Conservation (phyloP, 176 grass and related monocot species). For the Pontederia crassipes region DNA sequence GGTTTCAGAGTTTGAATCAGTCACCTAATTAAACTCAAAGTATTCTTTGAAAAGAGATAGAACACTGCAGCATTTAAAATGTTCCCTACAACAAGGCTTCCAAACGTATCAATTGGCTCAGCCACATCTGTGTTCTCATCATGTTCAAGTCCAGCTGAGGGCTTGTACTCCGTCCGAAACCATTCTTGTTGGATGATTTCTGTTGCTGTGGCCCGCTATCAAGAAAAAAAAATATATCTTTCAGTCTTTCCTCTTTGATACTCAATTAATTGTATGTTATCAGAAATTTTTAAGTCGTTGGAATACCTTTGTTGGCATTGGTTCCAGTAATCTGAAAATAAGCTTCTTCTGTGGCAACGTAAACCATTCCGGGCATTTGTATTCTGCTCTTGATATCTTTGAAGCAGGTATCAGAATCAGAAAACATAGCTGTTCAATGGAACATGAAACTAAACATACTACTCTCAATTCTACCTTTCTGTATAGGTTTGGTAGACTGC, state of each 20-base stretch:
- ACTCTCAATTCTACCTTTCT: constrained; percentile 30
- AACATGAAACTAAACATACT: not conserved
- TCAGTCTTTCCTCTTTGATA: constrained; percentile 16
- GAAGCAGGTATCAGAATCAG: constrained; percentile 1
- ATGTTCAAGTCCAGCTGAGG: constrained; percentile 20
- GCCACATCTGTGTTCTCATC: constrained; percentile 20
- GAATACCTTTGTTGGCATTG: constrained; percentile 36
- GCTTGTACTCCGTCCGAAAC: constrained; percentile 38
- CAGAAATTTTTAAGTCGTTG: constrained; percentile 2
- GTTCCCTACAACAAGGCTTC: not conserved
- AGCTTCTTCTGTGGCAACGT: constrained; percentile 42
- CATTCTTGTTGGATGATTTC: constrained; percentile 56
- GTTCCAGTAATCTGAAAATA: constrained; percentile 51
- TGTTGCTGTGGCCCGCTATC: constrained; percentile 42
- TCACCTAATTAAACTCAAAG: not conserved
- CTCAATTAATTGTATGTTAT: not conserved
- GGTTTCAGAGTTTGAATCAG: not conserved
- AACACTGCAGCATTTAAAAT: not conserved
- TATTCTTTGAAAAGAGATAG: not conserved
- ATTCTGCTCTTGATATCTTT: constrained; percentile 58
- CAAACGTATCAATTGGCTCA: constrained; percentile 14
- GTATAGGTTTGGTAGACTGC: constrained; percentile 45
- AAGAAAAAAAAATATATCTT: constrained; percentile 10
- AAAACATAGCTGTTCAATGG: not conserved
- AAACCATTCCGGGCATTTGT: constrained; percentile 50